Conservation (phyloP, 441 rosid species). For the Populus tomentosa region DNA sequence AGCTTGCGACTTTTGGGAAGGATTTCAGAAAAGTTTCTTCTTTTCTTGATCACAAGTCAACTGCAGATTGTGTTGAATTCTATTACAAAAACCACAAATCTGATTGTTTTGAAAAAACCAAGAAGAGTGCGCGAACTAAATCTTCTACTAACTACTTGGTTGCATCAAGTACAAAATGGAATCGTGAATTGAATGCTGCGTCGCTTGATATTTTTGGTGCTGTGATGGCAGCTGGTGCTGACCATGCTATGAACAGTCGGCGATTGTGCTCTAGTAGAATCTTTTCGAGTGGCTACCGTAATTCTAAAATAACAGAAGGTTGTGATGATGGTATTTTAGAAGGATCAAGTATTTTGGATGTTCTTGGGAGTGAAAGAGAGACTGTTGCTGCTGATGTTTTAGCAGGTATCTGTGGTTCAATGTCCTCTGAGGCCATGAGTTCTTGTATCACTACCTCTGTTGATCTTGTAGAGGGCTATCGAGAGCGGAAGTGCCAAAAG, state of each 20-base stretch:
- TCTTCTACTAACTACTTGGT: slow-evolving; percentile 55
- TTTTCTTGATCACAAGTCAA: slow-evolving; percentile 82
- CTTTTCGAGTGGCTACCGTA: slow-evolving; percentile 38
- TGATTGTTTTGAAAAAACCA: slow-evolving; percentile 76
- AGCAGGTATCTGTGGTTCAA: slow-evolving; percentile 35
- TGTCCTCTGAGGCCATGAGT: slow-evolving; percentile 86
- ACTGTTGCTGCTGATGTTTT: slow-evolving; percentile 78
- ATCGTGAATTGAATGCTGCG: slow-evolving; percentile 62
- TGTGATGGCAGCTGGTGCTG: slow-evolving; percentile 70
- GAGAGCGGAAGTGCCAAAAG: slow-evolving; percentile 47
- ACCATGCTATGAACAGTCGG: slow-evolving; percentile 34
- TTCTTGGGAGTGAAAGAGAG: slow-evolving; percentile 60
- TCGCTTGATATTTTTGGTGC: slow-evolving; percentile 79
- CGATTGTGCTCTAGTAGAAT: slow-evolving; percentile 40
- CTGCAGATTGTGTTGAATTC: slow-evolving; percentile 97
- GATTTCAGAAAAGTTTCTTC: slow-evolving; percentile 84
- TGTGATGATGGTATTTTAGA: slow-evolving; percentile 44
- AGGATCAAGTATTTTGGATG: slow-evolving; percentile 44
- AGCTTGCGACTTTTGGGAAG: slow-evolving; percentile 78
- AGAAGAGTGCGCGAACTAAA: slow-evolving; percentile 68
- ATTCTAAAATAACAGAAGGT: slow-evolving; percentile 38
- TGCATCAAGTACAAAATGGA: slow-evolving; percentile 69
- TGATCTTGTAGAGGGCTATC: slow-evolving; percentile 50
- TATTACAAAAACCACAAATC: slow-evolving; percentile 98
- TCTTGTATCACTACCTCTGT: slow-evolving; percentile 73